phyloP scores from a whole-genome alignment of 441 rosid genomes.

The Adansonia madagascariensis region DNA sequence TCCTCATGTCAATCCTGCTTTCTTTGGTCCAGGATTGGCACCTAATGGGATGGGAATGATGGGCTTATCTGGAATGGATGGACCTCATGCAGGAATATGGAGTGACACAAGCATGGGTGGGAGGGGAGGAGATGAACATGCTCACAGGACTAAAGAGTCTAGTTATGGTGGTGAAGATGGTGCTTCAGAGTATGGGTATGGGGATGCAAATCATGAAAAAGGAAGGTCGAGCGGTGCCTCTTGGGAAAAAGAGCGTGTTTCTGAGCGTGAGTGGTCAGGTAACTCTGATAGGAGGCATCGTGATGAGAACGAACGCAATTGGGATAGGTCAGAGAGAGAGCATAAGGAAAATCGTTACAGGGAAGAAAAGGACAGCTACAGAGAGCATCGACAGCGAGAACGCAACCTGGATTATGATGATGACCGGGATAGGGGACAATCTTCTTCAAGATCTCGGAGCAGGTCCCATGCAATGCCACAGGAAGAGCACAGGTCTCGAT shows the following conservation, averaged over 20 bases:
- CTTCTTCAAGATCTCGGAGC: constrained; percentile 71
- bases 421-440: constrained; percentile 78
- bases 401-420: constrained; percentile 74
- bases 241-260: constrained; percentile 65
- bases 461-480: constrained; percentile 71
- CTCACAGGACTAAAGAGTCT: constrained; percentile 70
- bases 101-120: constrained; percentile 79
- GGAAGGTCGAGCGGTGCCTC: constrained; percentile 58
- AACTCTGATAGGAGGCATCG: constrained; percentile 74
- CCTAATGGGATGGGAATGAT: constrained; percentile 76
- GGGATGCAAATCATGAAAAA: constrained; percentile 83
- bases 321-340: constrained; percentile 66
- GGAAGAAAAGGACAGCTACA: constrained; percentile 73
- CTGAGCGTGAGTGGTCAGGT: constrained; percentile 89
- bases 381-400: constrained; percentile 72
- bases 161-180: constrained; percentile 94
- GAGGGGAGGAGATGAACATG: constrained; percentile 75
- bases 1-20: constrained; percentile 97
- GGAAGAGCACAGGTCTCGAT: constrained; percentile 77
- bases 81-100: constrained; percentile 85
- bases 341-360: constrained; percentile 66
- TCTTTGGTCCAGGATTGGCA: constrained; percentile 85
- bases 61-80: constrained; percentile 84
- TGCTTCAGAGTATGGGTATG: constrained; percentile 86
- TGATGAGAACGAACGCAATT: constrained; percentile 66